phyloP scores from a whole-genome alignment of 2,329 filamentous ascomycete genomes.

The Pleurostoma richardsiae region DNA sequence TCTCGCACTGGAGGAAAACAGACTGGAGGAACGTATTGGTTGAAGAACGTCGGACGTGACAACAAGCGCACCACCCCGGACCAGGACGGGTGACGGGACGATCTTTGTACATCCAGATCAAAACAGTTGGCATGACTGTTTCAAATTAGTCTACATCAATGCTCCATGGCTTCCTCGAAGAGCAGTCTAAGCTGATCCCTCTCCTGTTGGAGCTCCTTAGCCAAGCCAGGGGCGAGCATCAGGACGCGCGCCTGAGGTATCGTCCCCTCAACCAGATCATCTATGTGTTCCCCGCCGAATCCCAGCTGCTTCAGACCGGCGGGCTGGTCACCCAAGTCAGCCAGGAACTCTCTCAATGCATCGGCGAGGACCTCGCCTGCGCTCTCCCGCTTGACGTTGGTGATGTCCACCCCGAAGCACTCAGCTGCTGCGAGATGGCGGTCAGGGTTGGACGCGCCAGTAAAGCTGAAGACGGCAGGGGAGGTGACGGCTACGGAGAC shows the following conservation, averaged over 20 bases:
- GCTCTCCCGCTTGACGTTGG: constrained; percentile 80
- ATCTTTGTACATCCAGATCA: no score
- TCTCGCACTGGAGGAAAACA: no score
- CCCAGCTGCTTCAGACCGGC: constrained; percentile 78
- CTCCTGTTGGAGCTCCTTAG: constrained; percentile 63
- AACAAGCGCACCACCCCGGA: no score
- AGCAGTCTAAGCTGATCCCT: constrained; percentile 65
- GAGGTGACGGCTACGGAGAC: constrained; percentile 93
- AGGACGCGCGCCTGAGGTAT: constrained; percentile 87
- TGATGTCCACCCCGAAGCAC: constrained; percentile 84
- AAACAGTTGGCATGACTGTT: background rate
- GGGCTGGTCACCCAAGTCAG: constrained; percentile 84
- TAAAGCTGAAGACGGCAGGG: constrained; percentile 92
- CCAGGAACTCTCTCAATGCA: constrained; percentile 75
- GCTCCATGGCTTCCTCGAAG: constrained; percentile 56
- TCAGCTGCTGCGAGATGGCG: constrained; percentile 87
- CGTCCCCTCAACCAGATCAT: constrained; percentile 85
- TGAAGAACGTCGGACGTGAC: no score
- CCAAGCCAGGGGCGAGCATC: constrained; percentile 82
- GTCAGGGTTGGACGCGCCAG: constrained; percentile 84
- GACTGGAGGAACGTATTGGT: no score
- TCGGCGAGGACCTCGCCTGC: constrained; percentile 86
- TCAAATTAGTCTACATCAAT: constrained; percentile 15
- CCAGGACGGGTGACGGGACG: no score
- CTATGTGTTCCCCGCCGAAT: constrained; percentile 70